These are phyloP conservation scores for Boletellus emodensis DNA, from an alignment of 768 basidiomycete genomes.

Conservation along the genomic window DNA sequence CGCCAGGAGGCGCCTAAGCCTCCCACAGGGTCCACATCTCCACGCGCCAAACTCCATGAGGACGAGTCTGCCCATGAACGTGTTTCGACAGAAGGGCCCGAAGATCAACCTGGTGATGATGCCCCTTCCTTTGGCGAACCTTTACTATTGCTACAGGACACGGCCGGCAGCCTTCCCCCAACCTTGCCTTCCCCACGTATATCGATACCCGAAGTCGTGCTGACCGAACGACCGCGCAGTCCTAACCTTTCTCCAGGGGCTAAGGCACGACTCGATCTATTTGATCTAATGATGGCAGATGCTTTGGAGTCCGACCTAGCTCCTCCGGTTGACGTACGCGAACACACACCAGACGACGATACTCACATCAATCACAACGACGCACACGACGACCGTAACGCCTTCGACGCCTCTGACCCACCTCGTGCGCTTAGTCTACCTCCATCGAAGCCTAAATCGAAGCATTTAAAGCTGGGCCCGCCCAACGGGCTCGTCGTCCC, in stretches of 20 bases:
- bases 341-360: constrained; percentile 2
- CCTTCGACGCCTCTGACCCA: neutral
- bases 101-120: neutral
- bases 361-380: constrained; percentile 1
- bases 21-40: neutral
- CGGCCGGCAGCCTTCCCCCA: neutral
- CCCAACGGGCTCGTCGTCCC: constrained; percentile 27
- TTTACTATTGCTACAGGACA: neutral
- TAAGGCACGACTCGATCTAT: constrained; percentile 25
- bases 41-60: neutral
- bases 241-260: constrained; percentile 27
- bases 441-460: neutral
- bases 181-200: neutral
- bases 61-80: neutral
- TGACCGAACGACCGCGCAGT: neutral
- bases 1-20: neutral
- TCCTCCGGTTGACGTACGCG: neutral
- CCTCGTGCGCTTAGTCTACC: constrained; percentile 4
- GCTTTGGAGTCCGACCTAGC: neutral
- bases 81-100: neutral
- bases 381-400: neutral
- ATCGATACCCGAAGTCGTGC: constrained; percentile 2
- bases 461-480: neutral
- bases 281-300: constrained; percentile 24
- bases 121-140: neutral